Conservation (phyloP, 2,329 filamentous ascomycete species). For the Fusarium fujikuroi region DNA sequence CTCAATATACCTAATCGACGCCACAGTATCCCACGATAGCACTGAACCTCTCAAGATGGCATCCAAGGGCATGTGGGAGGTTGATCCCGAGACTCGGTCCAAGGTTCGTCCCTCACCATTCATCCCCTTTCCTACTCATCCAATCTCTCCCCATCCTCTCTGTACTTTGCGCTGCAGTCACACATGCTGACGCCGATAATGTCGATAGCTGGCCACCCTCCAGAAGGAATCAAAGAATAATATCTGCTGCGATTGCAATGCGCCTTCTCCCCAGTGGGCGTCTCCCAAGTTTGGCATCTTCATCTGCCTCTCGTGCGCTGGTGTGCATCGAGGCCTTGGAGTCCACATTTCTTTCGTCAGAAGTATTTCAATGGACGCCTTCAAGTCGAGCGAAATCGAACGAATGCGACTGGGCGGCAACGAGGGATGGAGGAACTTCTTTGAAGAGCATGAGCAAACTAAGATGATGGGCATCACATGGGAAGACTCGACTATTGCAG, state of each 20-base stretch:
- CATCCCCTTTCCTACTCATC: constrained; percentile 8
- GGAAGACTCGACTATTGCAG: constrained; percentile 89
- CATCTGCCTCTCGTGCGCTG: constrained; percentile 96
- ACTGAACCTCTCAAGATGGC: constrained; percentile 57
- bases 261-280: constrained; percentile 98
- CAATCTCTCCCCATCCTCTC: constrained; percentile 1
- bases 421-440: constrained; percentile 86
- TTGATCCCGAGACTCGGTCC: constrained; percentile 95
- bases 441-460: constrained; percentile 76
- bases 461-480: constrained; percentile 76
- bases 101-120: constrained; percentile 70
- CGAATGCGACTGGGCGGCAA: constrained; percentile 96
- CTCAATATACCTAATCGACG: neutral
- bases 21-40: constrained; percentile 6
- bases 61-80: constrained; percentile 93
- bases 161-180: neutral
- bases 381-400: constrained; percentile 91
- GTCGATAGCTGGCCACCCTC: constrained; percentile 80
- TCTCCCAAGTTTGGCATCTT: constrained; percentile 98
- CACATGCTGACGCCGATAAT: constrained; percentile 21
- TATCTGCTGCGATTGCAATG: constrained; percentile 92
- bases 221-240: constrained; percentile 92
- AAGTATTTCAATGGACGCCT: constrained; percentile 98
- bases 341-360: constrained; percentile 99
- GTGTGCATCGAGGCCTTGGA: constrained; percentile 91